These are phyloP conservation scores for Cyathus striatus DNA, from an alignment of 768 basidiomycete genomes.

Conservation along the genomic window DNA sequence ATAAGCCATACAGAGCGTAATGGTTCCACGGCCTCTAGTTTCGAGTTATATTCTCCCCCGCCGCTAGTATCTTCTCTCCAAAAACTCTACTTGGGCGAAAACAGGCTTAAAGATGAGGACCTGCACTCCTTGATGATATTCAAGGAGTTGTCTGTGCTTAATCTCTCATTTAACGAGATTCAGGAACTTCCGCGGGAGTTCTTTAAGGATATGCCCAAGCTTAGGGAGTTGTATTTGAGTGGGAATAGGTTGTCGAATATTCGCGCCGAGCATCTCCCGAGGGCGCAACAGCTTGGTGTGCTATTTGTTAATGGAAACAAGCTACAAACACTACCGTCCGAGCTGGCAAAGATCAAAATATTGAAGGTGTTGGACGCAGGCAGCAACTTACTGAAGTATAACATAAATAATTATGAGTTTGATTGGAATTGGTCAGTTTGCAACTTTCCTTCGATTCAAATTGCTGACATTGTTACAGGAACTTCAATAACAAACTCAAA, in stretches of 20 bases:
- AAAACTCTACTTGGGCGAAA: slow-evolving; percentile 86
- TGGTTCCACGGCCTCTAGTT: slow-evolving; percentile 23
- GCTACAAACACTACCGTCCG: slow-evolving; percentile 87
- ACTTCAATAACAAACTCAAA: slow-evolving; percentile 88
- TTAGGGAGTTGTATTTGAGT: slow-evolving; percentile 88
- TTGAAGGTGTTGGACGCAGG: slow-evolving; percentile 87
- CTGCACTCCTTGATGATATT: slow-evolving; percentile 73
- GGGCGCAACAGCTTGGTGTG: slow-evolving; percentile 60
- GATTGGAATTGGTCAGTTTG: slow-evolving; percentile 94
- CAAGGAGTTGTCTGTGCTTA: slow-evolving; percentile 74
- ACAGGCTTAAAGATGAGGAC: slow-evolving; percentile 74
- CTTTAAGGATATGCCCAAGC: slow-evolving; percentile 59
- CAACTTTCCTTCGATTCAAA: background rate
- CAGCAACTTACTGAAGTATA: slow-evolving; percentile 91
- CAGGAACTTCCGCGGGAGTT: slow-evolving; percentile 80
- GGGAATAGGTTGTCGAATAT: slow-evolving; percentile 92
- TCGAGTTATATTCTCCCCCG: slow-evolving; percentile 11
- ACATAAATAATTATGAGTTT: slow-evolving; percentile 97
- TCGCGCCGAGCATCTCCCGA: slow-evolving; percentile 83
- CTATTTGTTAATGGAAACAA: slow-evolving; percentile 93
- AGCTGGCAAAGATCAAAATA: slow-evolving; percentile 76
- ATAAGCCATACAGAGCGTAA: slow-evolving; percentile 21
- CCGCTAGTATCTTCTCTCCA: slow-evolving; percentile 65
- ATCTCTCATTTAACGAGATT: slow-evolving; percentile 93
- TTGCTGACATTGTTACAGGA: slow-evolving; percentile 47